Evolutionary conservation across 2,329 filamentous ascomycete species (phyloP), one percentile per base, ranked within the genome.

Genomic region (Eutypella sp.): DNA sequence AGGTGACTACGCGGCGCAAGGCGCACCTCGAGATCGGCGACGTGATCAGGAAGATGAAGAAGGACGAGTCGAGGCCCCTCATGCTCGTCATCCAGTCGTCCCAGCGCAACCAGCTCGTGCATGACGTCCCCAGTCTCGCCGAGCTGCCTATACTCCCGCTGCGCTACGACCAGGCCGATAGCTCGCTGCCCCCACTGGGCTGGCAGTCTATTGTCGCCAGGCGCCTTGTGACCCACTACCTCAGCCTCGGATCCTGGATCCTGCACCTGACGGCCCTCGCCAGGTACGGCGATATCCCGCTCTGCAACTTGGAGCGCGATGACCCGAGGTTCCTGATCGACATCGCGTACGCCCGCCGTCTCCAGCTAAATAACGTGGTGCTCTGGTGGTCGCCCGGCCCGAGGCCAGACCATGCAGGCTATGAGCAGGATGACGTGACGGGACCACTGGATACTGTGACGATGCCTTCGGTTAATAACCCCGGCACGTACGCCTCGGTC

Each of bases 321-420:
- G 93, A 99, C 58, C 92, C 93, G 23, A 82, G 89, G 3, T 97
- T 93, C 70, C 71, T 99, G 45, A 99, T 99, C 56, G 93, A 99
- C 62, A 82, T 99, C 45, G 88, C 92, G 1, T 99, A 97, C 63
- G 93, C 93, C 0, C 78, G 95, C 46, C 81, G 91, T 16, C 72
- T 99, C 42, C 89, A 96, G 60, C 85, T 87, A 54, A 96, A 92
- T 61, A 90, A 91, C 47, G 89, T 99, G 1, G 87, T 99, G 5
- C 73, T 99, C 6, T 99, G 93, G 93, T 99, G 93, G 93, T 97
- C 92, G 16, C 76, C 81, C 9, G 84, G 85, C 6, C 82, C 92
- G 0, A 82, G 86, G 42, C 93, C 95, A 1, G 93, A 99, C 62
- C 93, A 99, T 67, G 93, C 90, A 39, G 93, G 93, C 0, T 90